Percentiles rank a stretch among this genome's conserved stretches.
These are phyloP conservation scores for Aureobasidium subglaciale DNA, from an alignment of 2,329 filamentous ascomycete species.

Conservation along the genomic window DNA sequence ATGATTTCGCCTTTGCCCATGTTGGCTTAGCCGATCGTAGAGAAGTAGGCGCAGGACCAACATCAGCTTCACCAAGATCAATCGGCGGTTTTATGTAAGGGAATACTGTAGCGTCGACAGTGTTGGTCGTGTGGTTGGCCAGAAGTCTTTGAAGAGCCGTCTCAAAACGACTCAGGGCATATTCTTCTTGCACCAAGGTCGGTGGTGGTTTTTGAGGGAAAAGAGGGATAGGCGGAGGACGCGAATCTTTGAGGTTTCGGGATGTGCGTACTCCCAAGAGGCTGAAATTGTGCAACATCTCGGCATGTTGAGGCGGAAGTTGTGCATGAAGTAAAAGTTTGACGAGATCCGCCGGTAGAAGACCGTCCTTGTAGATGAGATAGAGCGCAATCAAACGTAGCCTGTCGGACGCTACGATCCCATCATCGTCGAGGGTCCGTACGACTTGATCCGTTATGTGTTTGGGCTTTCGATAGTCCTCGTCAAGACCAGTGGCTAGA, in stretches of 20 bases:
- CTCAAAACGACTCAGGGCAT: slow-evolving; percentile 79
- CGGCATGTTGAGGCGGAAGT: slow-evolving; percentile 65
- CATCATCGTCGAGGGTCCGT: slow-evolving; percentile 78
- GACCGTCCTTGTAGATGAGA: slow-evolving; percentile 75
- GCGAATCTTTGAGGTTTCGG: slow-evolving; percentile 69
- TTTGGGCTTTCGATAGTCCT: slow-evolving; percentile 86
- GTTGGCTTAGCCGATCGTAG: slow-evolving; percentile 87
- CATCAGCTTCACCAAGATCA: slow-evolving; percentile 53
- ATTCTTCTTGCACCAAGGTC: slow-evolving; percentile 61
- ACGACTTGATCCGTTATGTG: slow-evolving; percentile 80
- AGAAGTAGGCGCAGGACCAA: slow-evolving; percentile 51
- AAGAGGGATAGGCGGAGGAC: slow-evolving; percentile 56
- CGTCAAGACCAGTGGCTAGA: slow-evolving; percentile 84
- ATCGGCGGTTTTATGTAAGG: slow-evolving; percentile 50
- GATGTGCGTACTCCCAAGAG: slow-evolving; percentile 70
- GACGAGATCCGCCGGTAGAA: slow-evolving; percentile 75
- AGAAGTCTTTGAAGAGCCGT: slow-evolving; percentile 76
- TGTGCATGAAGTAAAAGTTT: slow-evolving; percentile 78
- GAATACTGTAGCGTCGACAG: slow-evolving; percentile 38
- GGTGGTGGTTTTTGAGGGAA: slow-evolving; percentile 61
- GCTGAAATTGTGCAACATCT: slow-evolving; percentile 70
- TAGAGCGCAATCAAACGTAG: slow-evolving; percentile 82
- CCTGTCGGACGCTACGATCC: slow-evolving; percentile 63
- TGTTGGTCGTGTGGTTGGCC: slow-evolving; percentile 52
- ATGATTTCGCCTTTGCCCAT: slow-evolving; percentile 78